Evolutionary conservation across 163 green algal species (phyloP).

Genomic region (Smithsoniella earleae): DNA sequence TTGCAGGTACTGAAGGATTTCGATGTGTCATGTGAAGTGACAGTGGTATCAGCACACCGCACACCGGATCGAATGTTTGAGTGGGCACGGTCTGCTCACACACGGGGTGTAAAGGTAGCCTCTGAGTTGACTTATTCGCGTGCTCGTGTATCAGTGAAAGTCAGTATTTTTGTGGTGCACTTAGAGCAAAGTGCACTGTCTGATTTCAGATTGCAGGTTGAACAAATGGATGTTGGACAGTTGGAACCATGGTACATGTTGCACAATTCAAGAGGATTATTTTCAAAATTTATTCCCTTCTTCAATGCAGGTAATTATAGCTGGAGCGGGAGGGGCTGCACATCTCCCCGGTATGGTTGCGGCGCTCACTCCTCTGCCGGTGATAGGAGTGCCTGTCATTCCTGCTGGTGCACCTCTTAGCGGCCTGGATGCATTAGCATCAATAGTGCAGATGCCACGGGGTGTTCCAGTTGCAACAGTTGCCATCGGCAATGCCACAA

Average conservation of each 20-base stretch:
- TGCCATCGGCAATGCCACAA: constrained; percentile 88
- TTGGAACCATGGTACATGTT: no score
- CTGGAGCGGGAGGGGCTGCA: constrained; percentile 79
- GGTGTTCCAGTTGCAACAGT: constrained; percentile 80
- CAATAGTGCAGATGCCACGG: constrained; percentile 87
- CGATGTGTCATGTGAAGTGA: constrained; percentile 75
- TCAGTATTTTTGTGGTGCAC: no score
- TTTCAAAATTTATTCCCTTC: no score
- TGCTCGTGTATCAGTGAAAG: not conserved
- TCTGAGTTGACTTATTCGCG: not conserved
- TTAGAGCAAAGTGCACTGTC: not conserved
- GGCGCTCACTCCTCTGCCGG: constrained; percentile 86
- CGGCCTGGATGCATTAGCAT: constrained; percentile 88
- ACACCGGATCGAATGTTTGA: constrained; percentile 91
- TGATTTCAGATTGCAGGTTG: not conserved
- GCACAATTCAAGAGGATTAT: no score
- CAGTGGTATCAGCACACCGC: constrained; percentile 86
- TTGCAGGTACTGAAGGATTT: constrained; percentile 68
- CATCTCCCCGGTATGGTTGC: constrained; percentile 98
- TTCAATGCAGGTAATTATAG: constrained; percentile 58
- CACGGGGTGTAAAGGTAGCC: constrained; percentile 59
- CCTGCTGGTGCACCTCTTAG: constrained; percentile 72
- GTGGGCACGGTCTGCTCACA: constrained; percentile 70
- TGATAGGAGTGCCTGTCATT: constrained; percentile 91
- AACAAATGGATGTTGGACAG: no score